Conservation (phyloP, 2,329 filamentous ascomycete genomes). For the Xylariales sp. region DNA sequence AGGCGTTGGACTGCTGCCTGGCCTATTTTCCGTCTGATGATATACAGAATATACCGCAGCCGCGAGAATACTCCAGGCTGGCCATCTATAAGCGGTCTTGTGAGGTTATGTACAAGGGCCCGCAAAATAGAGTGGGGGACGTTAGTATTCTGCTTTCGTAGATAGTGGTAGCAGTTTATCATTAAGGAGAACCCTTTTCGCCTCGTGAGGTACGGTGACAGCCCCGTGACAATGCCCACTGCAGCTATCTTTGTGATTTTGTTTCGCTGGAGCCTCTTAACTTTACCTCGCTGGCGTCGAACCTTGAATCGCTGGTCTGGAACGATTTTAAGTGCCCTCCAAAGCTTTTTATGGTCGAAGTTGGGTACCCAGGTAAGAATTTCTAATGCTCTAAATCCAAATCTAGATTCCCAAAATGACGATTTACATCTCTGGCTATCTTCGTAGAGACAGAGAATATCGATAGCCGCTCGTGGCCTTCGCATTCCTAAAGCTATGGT, state of each 20-base stretch:
- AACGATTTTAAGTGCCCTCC: constrained; percentile 36
- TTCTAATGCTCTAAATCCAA: constrained; percentile 39
- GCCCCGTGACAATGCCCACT: constrained; percentile 39
- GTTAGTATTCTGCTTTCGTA: constrained; percentile 41
- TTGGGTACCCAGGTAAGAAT: constrained; percentile 34
- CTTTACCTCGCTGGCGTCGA: not conserved
- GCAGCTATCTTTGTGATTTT: constrained; percentile 35
- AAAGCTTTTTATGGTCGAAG: constrained; percentile 35
- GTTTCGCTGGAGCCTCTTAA: not conserved
- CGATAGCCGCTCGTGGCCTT: constrained; percentile 43
- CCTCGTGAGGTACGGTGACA: constrained; percentile 40
- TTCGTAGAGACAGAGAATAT: constrained; percentile 40
- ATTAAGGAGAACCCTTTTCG: constrained; percentile 49
- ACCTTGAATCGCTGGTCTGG: not conserved
- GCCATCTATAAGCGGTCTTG: constrained; percentile 52
- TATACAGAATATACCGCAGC: constrained; percentile 51
- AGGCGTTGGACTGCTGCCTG: constrained; percentile 44
- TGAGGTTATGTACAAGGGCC: constrained; percentile 51
- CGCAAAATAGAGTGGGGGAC: constrained; percentile 46
- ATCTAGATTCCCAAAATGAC: constrained; percentile 43
- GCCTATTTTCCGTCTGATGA: constrained; percentile 47
- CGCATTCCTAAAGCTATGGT: constrained; percentile 42
- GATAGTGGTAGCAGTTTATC: constrained; percentile 48
- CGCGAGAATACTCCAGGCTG: constrained; percentile 51
- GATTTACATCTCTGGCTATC: constrained; percentile 21